These are phyloP conservation scores for Luffa acutangula DNA, from an alignment of 306 rosid species.

Conservation along the genomic window DNA sequence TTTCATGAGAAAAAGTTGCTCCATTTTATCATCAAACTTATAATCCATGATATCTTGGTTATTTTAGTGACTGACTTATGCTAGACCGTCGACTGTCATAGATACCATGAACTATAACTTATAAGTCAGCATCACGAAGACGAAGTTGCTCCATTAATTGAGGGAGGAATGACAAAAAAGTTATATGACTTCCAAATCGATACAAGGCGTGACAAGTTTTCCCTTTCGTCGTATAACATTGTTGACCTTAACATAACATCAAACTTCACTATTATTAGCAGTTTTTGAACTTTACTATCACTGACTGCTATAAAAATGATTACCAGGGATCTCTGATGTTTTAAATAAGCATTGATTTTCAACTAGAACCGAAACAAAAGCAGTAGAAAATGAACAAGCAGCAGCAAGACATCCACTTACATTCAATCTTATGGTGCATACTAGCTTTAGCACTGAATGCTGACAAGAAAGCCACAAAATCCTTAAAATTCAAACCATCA, in stretches of 20 bases:
- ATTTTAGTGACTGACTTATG: not conserved
- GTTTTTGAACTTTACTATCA: not conserved
- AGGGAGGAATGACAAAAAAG: not conserved
- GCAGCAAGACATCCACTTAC: slow-evolving; percentile 24
- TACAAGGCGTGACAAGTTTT: not conserved
- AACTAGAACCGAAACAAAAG: not conserved
- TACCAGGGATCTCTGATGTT: not conserved
- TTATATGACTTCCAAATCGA: not conserved
- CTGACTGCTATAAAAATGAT: not conserved
- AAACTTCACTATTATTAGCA: not conserved
- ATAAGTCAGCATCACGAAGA: not conserved
- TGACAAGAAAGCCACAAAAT: slow-evolving; percentile 83
- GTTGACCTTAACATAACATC: not conserved
- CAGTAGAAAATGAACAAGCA: not conserved
- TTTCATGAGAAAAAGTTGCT: not conserved
- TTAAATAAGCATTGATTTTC: not conserved
- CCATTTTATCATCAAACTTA: not conserved
- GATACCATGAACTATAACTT: not conserved
- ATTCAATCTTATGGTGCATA: slow-evolving; percentile 47
- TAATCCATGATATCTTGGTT: not conserved
- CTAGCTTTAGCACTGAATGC: slow-evolving; percentile 70
- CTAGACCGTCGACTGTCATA: not conserved
- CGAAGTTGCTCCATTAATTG: not conserved
- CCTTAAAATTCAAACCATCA: slow-evolving; percentile 80
- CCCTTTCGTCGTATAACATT: not conserved